Evolutionary conservation across 371 early-diverging fungal species (phyloP).

Genomic region (Sporodiniella umbellata): DNA sequence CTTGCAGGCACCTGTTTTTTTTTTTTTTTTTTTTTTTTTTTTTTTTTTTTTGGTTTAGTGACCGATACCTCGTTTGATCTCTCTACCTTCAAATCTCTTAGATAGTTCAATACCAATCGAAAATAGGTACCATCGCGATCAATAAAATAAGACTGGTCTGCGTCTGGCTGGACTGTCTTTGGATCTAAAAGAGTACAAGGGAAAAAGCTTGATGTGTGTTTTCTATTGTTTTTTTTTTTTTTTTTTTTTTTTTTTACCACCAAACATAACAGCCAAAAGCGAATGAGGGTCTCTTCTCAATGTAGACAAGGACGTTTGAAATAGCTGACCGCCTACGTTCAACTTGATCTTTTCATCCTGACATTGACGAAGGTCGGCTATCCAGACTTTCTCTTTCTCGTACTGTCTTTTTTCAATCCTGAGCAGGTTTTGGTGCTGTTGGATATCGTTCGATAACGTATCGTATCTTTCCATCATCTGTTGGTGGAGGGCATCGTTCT

Average conservation of each 20-base stretch:
- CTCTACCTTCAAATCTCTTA: conserved; percentile 35
- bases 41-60: no score
- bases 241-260: conserved; percentile 19
- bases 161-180: conserved; percentile 21
- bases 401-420: conserved; percentile 20
- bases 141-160: conserved; percentile 42
- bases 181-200: not conserved
- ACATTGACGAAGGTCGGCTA: conserved; percentile 13
- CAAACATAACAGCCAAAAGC: conserved; percentile 34
- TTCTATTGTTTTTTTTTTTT: no score
- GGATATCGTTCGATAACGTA: conserved; percentile 16
- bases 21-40: no score
- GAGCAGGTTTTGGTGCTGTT: conserved; percentile 13
- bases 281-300: conserved; percentile 37
- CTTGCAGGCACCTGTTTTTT: conserved; percentile 35
- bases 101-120: conserved; percentile 35
- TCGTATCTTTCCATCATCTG: conserved; percentile 23
- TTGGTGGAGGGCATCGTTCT: conserved; percentile 20
- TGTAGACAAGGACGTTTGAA: conserved; percentile 37
- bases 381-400: conserved; percentile 24
- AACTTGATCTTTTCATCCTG: conserved; percentile 40
- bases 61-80: no score
- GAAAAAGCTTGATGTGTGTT: no score
- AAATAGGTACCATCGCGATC: conserved; percentile 46
- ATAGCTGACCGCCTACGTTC: conserved; percentile 40